Percentiles rank a stretch among this genome's conserved stretches.
phyloP scores from a whole-genome alignment of 352 stramenopile species.

The Phytophthora melonis region DNA sequence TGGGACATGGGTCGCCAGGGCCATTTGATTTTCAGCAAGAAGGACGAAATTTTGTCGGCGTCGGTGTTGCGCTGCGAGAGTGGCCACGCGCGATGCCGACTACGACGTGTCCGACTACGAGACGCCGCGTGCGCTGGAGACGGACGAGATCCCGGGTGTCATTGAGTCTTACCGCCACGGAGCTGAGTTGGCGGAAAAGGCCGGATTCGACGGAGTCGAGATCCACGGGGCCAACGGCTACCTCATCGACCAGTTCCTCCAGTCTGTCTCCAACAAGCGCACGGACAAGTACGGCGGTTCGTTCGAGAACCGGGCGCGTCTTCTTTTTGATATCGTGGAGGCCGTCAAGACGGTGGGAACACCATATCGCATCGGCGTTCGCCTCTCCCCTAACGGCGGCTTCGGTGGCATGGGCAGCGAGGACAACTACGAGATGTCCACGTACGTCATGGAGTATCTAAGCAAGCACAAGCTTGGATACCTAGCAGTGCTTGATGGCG shows the following conservation, averaged over 20 bases:
- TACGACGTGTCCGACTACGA: constrained; percentile 37
- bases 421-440: no score
- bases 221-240: constrained; percentile 92
- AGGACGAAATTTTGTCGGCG: constrained; percentile 59
- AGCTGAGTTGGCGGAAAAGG: constrained; percentile 55
- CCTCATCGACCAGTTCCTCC: constrained; percentile 91
- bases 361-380: constrained; percentile 38
- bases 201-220: constrained; percentile 66
- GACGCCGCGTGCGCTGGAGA: constrained; percentile 62
- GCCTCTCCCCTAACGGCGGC: constrained; percentile 38
- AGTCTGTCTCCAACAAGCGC: constrained; percentile 70
- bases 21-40: constrained; percentile 63
- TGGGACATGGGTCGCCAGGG: constrained; percentile 80
- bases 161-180: constrained; percentile 72
- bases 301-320: constrained; percentile 46
- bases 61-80: constrained; percentile 36
- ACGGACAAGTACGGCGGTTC: constrained; percentile 65
- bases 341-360: constrained; percentile 45
- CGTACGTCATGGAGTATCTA: no score
- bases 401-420: no score
- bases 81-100: constrained; percentile 33
- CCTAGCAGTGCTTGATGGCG: constrained; percentile 38
- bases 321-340: constrained; percentile 77
- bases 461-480: constrained; percentile 44
- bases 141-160: constrained; percentile 70